A percentile compares a stretch with the other conserved stretches of the same genome.
Evolutionary conservation across 2,329 filamentous ascomycete genomes (phyloP).

Genomic region (Myriosclerotinia scirpicola): DNA sequence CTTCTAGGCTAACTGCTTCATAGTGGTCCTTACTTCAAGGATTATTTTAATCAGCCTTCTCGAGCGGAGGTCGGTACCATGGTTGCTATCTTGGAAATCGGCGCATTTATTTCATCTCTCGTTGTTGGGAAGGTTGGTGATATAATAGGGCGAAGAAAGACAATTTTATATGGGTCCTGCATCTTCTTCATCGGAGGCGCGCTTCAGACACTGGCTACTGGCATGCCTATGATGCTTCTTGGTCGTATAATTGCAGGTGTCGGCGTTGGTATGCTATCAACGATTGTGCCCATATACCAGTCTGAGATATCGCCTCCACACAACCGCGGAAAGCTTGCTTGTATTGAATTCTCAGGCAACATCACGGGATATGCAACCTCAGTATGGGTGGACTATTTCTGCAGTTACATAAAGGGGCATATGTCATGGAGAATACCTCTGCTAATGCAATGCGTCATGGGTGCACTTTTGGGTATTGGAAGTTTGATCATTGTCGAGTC

Average conservation of each 20-base stretch:
- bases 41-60: slow-evolving; percentile 89
- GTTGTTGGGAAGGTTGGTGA: slow-evolving; percentile 86
- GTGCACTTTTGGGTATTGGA: slow-evolving; percentile 76
- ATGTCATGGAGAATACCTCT: slow-evolving; percentile 89
- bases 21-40: slow-evolving; percentile 82
- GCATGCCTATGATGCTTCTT: slow-evolving; percentile 86
- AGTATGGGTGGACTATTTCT: slow-evolving; percentile 98
- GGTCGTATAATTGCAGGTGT: slow-evolving; percentile 83
- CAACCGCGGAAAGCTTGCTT: slow-evolving; percentile 91
- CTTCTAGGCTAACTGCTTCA: slow-evolving; percentile 28
- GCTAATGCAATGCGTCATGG: slow-evolving; percentile 93
- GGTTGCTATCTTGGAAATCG: slow-evolving; percentile 94
- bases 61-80: slow-evolving; percentile 90
- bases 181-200: slow-evolving; percentile 85
- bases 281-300: slow-evolving; percentile 91
- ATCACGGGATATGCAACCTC: slow-evolving; percentile 94
- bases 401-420: slow-evolving; percentile 81
- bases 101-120: slow-evolving; percentile 87
- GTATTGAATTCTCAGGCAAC: slow-evolving; percentile 97
- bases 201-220: slow-evolving; percentile 76
- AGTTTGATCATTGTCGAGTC: slow-evolving; percentile 96
- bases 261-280: slow-evolving; percentile 84
- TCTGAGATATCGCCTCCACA: slow-evolving; percentile 96
- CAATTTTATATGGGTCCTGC: slow-evolving; percentile 89
- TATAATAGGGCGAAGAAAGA: slow-evolving; percentile 82